Conservation (phyloP, 805 yeast species). For the Yarrowia sp. region DNA sequence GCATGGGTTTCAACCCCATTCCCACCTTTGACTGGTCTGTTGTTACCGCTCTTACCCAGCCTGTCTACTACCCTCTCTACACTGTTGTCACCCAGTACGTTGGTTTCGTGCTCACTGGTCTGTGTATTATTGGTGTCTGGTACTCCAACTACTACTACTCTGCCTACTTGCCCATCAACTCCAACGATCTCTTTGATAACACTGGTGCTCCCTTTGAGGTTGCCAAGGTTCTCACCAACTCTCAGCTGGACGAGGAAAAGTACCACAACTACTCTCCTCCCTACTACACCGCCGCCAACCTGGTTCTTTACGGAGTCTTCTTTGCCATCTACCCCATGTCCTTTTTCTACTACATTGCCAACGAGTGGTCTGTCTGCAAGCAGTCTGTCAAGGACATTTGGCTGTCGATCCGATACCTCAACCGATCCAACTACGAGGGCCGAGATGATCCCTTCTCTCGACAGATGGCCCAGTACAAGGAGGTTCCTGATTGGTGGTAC, state of each 20-base stretch:
- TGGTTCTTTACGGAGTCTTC: conserved; percentile 51
- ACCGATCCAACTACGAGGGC: conserved; percentile 40
- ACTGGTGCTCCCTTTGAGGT: conserved; percentile 46
- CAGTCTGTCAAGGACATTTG: conserved; percentile 19
- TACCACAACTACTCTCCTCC: conserved; percentile 55
- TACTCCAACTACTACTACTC: conserved; percentile 52
- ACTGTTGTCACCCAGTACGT: conserved; percentile 24
- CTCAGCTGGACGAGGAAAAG: conserved; percentile 43
- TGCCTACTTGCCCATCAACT: conserved; percentile 50
- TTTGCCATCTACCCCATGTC: conserved; percentile 53
- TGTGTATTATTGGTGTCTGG: conserved; percentile 35
- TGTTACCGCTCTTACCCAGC: conserved; percentile 31
- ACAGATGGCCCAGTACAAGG: conserved; percentile 48
- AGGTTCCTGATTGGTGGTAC: conserved; percentile 56
- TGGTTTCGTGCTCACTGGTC: conserved; percentile 27
- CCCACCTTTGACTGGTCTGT: conserved; percentile 44
- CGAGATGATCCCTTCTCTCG: conserved; percentile 47
- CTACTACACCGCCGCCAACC: conserved; percentile 53
- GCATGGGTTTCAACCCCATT: conserved; percentile 44
- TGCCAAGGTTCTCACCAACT: conserved; percentile 43
- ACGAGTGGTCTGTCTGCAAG: conserved; percentile 42
- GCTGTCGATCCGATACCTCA: conserved; percentile 15
- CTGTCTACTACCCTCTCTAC: conserved; percentile 29
- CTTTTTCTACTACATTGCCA: conserved; percentile 46
- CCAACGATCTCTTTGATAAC: conserved; percentile 43